Evolutionary conservation across 2,329 filamentous ascomycete genomes (phyloP), one percentile per base, ranked within the genome.

Genomic region (Botrytis tulipae): DNA sequence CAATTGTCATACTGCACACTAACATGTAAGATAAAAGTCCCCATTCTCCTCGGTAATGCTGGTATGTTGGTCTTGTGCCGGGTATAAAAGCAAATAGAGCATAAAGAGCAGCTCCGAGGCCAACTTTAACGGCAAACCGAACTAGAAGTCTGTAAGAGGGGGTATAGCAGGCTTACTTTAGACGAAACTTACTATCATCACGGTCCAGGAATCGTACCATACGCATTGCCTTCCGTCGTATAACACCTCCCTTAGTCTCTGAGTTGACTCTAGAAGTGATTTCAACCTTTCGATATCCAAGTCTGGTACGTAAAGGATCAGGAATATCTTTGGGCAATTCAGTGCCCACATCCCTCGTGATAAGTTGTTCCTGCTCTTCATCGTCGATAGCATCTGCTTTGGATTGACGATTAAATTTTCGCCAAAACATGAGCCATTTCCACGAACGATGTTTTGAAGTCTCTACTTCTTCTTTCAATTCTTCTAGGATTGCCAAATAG

Each of bases 1-100:
- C 96, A 35, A 98, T 95, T 0, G 95, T 99, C 94, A 98, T 98
- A 54, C 93, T 94, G 81, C 95, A 97, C 37, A 99, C 96, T 80
- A 98, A 90, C 95, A 98, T 98, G 84, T 97, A 98, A 0, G 94
- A 97, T 72, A 99, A 83, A 3, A 99, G 86, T 35, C 96, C 96
- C 96, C 96, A 99, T 86, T 99, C 96, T 44, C 95, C 95, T 81
- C 95, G 88, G 94, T 95, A 98, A 79, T 92, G 91, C 70, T 90
- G 87, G 81, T 98, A 99, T 32, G 92, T 87, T 0, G 93, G 92
- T 70, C 94, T 87, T 3, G 94, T 97, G 14, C 87, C 84, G 0
- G 90, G 88, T 48, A 98, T 87, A 79, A 97, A 99, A 3, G 96
- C 92, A 77, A 97, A 93, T 82, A 96, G 89, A 29, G 94, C 95